Percentiles rank a stretch among this genome's conserved stretches.
phyloP scores from a whole-genome alignment of 2,329 filamentous ascomycete genomes.

The Botrytis elliptica region DNA sequence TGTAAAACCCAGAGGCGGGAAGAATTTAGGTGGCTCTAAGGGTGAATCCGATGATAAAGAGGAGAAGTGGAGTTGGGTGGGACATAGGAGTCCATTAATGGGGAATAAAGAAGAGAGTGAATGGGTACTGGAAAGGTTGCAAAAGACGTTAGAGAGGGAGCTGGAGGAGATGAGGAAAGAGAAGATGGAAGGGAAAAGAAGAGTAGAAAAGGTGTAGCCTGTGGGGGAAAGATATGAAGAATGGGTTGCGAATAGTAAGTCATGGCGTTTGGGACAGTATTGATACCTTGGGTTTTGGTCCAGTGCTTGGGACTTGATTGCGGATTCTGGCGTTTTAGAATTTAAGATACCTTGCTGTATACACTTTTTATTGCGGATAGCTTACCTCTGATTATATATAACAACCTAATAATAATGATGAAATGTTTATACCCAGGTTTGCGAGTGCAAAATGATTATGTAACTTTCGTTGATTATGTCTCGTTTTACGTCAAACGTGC shows the following conservation, averaged over 20 bases:
- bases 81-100: conserved; percentile 67
- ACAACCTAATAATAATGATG: neutral
- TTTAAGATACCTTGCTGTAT: neutral
- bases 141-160: conserved; percentile 50
- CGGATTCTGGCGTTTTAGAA: neutral
- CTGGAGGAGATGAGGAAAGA: conserved; percentile 31
- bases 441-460: neutral
- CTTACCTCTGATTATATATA: neutral
- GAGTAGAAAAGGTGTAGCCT: neutral
- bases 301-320: neutral
- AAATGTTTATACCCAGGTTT: neutral
- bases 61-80: conserved; percentile 70
- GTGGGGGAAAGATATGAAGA: neutral
- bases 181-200: conserved; percentile 25
- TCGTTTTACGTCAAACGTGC: neutral
- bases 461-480: neutral
- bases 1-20: conserved; percentile 22
- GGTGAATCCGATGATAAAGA: conserved; percentile 35
- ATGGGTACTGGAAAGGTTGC: conserved; percentile 69
- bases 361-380: neutral
- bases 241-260: neutral
- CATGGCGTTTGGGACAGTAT: neutral
- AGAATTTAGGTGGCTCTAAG: conserved; percentile 23
- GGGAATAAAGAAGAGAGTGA: conserved; percentile 65
- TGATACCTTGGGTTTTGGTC: neutral